phyloP scores from a whole-genome alignment of 164 flowering plant species.

The Taxillus chinensis region DNA sequence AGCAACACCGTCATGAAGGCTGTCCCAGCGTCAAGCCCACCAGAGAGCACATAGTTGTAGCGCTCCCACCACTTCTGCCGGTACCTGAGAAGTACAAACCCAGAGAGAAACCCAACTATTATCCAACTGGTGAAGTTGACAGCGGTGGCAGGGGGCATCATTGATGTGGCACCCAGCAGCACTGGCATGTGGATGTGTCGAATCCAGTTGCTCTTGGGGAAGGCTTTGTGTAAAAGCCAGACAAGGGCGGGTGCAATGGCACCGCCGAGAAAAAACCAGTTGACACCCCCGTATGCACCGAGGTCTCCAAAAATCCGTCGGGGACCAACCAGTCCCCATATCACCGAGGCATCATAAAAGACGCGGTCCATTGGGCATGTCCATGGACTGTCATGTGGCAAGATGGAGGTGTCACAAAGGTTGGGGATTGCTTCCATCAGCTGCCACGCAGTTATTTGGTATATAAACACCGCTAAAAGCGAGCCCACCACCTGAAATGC shows the following conservation, averaged over 20 bases:
- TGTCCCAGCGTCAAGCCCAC: constrained; percentile 21
- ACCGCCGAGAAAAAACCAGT: constrained; percentile 20
- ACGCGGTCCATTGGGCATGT: constrained; percentile 22
- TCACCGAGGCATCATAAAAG: constrained; percentile 21
- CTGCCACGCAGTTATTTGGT: constrained; percentile 18
- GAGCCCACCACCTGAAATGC: constrained; percentile 15
- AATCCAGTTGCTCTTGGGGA: constrained; percentile 18
- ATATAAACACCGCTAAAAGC: constrained; percentile 11
- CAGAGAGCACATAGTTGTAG: constrained; percentile 21
- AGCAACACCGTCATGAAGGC: constrained; percentile 21
- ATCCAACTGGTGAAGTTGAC: constrained; percentile 23
- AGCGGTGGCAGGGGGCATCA: constrained; percentile 23
- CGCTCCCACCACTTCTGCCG: constrained; percentile 18
- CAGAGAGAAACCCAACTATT: constrained; percentile 14
- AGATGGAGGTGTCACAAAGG: constrained; percentile 12
- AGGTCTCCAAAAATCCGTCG: constrained; percentile 16
- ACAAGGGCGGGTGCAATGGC: constrained; percentile 19
- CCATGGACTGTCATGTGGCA: constrained; percentile 9
- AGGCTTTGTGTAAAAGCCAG: constrained; percentile 15
- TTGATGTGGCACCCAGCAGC: constrained; percentile 15
- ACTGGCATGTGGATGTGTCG: constrained; percentile 21
- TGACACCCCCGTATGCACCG: constrained; percentile 14
- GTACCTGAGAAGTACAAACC: constrained; percentile 14
- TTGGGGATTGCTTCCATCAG: constrained; percentile 18
- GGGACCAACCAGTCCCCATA: constrained; percentile 22